Percentiles rank a stretch among this genome's conserved stretches.
Evolutionary conservation across 108 stramenopile species (phyloP).

Genomic region (Halocafeteria seosinensis): DNA sequence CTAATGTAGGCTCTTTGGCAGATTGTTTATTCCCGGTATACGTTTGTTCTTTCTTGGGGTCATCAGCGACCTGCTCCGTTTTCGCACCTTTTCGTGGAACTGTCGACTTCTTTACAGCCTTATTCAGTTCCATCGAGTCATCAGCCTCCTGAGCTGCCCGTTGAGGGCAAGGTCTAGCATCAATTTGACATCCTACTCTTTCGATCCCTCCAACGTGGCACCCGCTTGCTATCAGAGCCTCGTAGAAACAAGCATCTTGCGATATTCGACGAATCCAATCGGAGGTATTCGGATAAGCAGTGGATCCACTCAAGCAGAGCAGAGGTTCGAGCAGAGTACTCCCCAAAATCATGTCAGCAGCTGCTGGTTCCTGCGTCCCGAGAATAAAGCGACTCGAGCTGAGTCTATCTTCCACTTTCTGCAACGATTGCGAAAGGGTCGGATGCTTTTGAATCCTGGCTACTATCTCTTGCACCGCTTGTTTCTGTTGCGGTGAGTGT

Average conservation of each 20-base stretch:
- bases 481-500: neutral
- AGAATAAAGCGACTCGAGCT: neutral
- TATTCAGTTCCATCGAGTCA: constrained; percentile 4
- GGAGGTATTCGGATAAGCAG: neutral
- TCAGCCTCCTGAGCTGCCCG: neutral
- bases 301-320: neutral
- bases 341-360: neutral
- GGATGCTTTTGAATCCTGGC: no score
- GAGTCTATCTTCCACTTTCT: neutral
- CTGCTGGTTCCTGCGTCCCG: neutral
- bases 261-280: neutral
- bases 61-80: constrained; percentile 8
- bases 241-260: neutral
- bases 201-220: neutral
- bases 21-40: neutral
- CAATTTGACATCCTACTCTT: neutral
- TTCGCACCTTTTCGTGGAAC: no score
- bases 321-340: neutral
- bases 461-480: neutral
- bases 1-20: neutral
- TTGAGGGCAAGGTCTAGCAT: neutral
- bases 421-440: neutral
- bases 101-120: constrained; percentile 7
- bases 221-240: no score
- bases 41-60: constrained; percentile 6